Conservation (phyloP, 805 yeast species). For the Candida sanyiensis region DNA sequence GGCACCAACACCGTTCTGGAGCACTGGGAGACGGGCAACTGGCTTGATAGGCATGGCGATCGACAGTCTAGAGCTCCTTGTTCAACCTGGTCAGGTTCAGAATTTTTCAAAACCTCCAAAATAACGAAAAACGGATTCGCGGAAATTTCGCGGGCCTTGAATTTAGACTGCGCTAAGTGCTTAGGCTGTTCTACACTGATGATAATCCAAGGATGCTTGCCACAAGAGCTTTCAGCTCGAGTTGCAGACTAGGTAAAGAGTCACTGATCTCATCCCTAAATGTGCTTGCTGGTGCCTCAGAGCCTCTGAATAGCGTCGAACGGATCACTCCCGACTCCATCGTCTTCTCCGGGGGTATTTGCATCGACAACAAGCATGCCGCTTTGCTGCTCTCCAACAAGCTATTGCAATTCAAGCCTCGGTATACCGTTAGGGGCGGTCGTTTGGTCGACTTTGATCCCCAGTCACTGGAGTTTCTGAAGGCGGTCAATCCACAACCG, state of each 20-base stretch:
- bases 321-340: constrained; percentile 51
- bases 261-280: constrained; percentile 35
- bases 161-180: no score
- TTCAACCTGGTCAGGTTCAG: no score
- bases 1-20: constrained; percentile 75
- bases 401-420: constrained; percentile 49
- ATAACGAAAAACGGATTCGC: no score
- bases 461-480: constrained; percentile 42
- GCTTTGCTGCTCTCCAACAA: constrained; percentile 50
- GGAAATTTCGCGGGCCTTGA: no score
- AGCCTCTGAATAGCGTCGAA: constrained; percentile 47
- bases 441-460: constrained; percentile 51
- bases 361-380: constrained; percentile 42
- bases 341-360: constrained; percentile 45
- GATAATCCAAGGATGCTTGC: no score
- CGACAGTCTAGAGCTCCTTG: no score
- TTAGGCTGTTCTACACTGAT: no score
- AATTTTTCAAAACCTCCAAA: no score
- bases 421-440: constrained; percentile 33
- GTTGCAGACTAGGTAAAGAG: constrained; percentile 4
- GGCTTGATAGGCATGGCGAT: constrained; percentile 62
- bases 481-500: constrained; percentile 65
- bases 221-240: constrained; percentile 6
- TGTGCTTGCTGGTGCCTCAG: constrained; percentile 36
- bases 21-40: constrained; percentile 49